Evolutionary conservation across 2,329 filamentous ascomycete species (phyloP).

Genomic region (Cordyceps pruinosa): DNA sequence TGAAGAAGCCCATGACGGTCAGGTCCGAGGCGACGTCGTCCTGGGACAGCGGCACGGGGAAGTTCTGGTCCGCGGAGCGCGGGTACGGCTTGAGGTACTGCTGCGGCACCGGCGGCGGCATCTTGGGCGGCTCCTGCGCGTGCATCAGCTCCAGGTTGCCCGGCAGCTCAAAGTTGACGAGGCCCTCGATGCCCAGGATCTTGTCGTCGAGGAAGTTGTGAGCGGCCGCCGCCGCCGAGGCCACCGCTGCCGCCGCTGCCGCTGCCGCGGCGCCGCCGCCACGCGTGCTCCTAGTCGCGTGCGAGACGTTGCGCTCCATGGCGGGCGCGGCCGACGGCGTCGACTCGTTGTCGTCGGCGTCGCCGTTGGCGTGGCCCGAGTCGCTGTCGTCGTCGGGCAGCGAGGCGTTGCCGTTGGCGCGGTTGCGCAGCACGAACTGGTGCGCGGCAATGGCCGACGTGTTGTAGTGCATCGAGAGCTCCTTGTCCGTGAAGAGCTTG

Average conservation of each 20-base stretch:
- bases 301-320: slow-evolving; percentile 59
- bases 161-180: slow-evolving; percentile 52
- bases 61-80: slow-evolving; percentile 48
- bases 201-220: slow-evolving; percentile 53
- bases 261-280: slow-evolving; percentile 26
- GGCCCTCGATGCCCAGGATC: slow-evolving; percentile 52
- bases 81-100: slow-evolving; percentile 54
- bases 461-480: slow-evolving; percentile 60
- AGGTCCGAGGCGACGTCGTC: slow-evolving; percentile 51
- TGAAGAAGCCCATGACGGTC: slow-evolving; percentile 51
- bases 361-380: slow-evolving; percentile 42
- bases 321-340: slow-evolving; percentile 39
- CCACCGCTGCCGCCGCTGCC: slow-evolving; percentile 21
- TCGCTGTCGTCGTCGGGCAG: slow-evolving; percentile 50
- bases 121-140: slow-evolving; percentile 48
- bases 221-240: slow-evolving; percentile 18
- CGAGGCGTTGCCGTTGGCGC: slow-evolving; percentile 41
- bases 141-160: slow-evolving; percentile 52
- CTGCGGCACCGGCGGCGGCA: slow-evolving; percentile 49
- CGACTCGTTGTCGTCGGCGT: slow-evolving; percentile 42
- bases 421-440: slow-evolving; percentile 54
- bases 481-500: slow-evolving; percentile 65
- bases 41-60: slow-evolving; percentile 41
- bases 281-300: slow-evolving; percentile 57
- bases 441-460: slow-evolving; percentile 55